Evolutionary conservation across 2,329 filamentous ascomycete species (phyloP), one percentile per base, ranked within the genome.

Genomic region (Paracorniculantispora psalliotae): DNA sequence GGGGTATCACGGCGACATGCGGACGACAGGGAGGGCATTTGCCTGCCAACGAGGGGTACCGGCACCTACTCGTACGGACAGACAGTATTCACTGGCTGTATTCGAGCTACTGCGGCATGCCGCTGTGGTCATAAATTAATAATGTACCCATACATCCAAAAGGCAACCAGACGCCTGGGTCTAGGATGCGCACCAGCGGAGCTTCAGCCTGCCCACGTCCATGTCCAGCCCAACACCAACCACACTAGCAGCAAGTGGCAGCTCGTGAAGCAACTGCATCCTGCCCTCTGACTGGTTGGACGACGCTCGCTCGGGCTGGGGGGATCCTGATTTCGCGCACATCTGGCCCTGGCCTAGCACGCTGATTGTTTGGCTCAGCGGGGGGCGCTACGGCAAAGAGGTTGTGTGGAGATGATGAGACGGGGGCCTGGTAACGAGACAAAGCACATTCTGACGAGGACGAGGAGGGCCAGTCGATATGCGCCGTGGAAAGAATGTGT

Each of bases 341-440:
- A 57, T 50, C 55, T 50, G 19, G 46, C 46, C 46, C 47, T 49
- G 55, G 46, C n/a, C 55, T 57, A 57, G 54, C 53, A 46, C 52
- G 44, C 55, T 44, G 37, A 26, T 50, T 43, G 19, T 44, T 33
- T 33, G 46, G 54, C 35, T 48, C n/a, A 44, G 30, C 28, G 28
- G 13, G 39, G 52, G 26, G 28, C 52, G 52, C 52, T 46, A 47
- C 30, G 30, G 28, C 8, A n/a, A n/a, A n/a, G 23, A 37, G 15
- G 19, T 55, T 12, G 28, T 47, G 54, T 48, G 41, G 41, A 39
- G 23, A 21, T n/a, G 30, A 35, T 33, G 28, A 33, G 25, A 46
- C 41, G 28, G 9, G 35, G 13, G n/a, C n/a, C n/a, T n/a, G n/a
- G n/a, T n/a, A n/a, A n/a, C n/a, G n/a, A 26, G 4, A n/a, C 46